Evolutionary conservation across 2,329 filamentous ascomycete species (phyloP), one percentile per base, ranked within the genome.

Genomic region (Hypoxylon sp.): DNA sequence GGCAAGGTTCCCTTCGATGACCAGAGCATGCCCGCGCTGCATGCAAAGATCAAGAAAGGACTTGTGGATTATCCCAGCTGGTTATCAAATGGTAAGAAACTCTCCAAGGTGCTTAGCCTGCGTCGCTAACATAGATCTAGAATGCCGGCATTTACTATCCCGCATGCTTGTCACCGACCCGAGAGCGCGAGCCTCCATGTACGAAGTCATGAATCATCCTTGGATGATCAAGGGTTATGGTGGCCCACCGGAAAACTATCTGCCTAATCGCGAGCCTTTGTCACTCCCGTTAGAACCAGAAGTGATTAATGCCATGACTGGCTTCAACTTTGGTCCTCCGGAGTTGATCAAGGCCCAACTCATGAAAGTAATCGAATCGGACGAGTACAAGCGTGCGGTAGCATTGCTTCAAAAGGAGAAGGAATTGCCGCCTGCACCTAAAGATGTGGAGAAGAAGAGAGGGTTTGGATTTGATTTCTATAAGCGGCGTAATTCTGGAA

Each of bases 1-100:
- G 94, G 94, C 42, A 97, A 97, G 72, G 94, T 99, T 3, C 94
- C 94, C 0, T 99, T 99, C 67, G 94, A 99, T 69, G 94, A 99
- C 68, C 94, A 99, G 74, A 97, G 92, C 75, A 99, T 99, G 91
- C 94, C 93, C 25, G 92, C 96, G 58, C 78, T 99, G 37, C 94
- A 99, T 73, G 92, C 93, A 51, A 99, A 99, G 76, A 99, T 99
- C 73, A 99, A 99, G 77, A 96, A 96, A 69, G 94, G 94, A 25
- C 75, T 90, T 40, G 94, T 97, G 12, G 94, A 99, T 69, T 99
- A 97, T 71, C 94, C 94, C 2, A 90, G 87, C 53, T 97, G 94
- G 86, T 78, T 99, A 27, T 93, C 91, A 49, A 84, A 85, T 64
- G 93, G 93, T 95, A 80, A 70, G 87, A 74, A 13, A 15, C 16